Conservation (phyloP, 2,329 filamentous ascomycete species). For the Elsinoe ampelina region DNA sequence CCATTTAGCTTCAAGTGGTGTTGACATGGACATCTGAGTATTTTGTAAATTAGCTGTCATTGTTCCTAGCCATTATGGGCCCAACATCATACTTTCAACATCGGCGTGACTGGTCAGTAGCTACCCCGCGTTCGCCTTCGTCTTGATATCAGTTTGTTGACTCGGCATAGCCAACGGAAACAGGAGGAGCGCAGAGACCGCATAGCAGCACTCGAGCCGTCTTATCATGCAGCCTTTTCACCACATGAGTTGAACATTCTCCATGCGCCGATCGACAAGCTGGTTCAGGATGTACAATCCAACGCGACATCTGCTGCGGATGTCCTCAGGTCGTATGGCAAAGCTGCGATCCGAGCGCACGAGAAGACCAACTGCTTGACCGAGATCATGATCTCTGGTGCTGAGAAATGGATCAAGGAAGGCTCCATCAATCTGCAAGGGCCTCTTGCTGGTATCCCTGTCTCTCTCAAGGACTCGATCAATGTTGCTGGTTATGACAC, state of each 20-base stretch:
- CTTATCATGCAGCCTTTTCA: slow-evolving; percentile 59
- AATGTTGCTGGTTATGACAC: slow-evolving; percentile 75
- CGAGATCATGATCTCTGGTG: slow-evolving; percentile 70
- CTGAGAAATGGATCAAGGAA: slow-evolving; percentile 59
- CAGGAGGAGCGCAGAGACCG: slow-evolving; percentile 63
- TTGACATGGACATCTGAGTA: neutral
- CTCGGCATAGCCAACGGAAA: slow-evolving; percentile 57
- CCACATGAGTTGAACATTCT: slow-evolving; percentile 57
- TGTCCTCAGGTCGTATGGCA: slow-evolving; percentile 77
- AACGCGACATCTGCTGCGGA: slow-evolving; percentile 56
- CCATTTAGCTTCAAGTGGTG: neutral
- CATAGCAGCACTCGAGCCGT: slow-evolving; percentile 55
- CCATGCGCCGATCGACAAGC: slow-evolving; percentile 62
- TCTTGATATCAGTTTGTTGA: neutral
- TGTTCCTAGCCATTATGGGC: neutral
- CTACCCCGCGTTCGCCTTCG: neutral
- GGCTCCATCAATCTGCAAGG: slow-evolving; percentile 62
- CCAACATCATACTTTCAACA: slow-evolving; percentile 11
- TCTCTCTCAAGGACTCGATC: slow-evolving; percentile 71
- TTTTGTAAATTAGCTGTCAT: neutral
- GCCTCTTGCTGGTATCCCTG: slow-evolving; percentile 75
- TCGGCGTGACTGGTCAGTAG: slow-evolving; percentile 13
- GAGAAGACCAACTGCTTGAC: slow-evolving; percentile 83
- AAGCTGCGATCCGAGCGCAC: slow-evolving; percentile 75
- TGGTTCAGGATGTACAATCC: slow-evolving; percentile 71